phyloP scores from a whole-genome alignment of 1,284 basidiomycete species.

The Prillingera fragicola region DNA sequence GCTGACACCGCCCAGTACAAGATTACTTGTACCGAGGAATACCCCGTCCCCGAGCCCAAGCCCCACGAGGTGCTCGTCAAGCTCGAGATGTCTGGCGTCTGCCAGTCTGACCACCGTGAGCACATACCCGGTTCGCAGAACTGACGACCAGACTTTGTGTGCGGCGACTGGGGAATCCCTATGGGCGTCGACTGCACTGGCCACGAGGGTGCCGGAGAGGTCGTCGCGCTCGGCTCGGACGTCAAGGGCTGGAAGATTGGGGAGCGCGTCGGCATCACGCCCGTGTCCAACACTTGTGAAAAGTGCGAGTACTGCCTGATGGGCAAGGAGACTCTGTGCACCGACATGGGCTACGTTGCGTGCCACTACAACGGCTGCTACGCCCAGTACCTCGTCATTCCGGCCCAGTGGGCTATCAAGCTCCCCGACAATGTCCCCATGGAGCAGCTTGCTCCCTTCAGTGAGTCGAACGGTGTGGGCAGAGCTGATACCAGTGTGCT shows the following conservation, averaged over 20 bases:
- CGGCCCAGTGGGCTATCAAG: conserved; percentile 13
- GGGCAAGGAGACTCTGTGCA: conserved; percentile 16
- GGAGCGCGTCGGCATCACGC: conserved; percentile 15
- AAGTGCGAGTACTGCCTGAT: conserved; percentile 17
- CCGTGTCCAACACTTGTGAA: conserved; percentile 11
- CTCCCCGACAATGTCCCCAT: conserved; percentile 12
- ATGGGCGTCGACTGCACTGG: conserved; percentile 16
- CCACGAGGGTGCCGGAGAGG: conserved; percentile 18
- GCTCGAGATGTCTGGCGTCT: conserved; percentile 16
- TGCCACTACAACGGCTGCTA: conserved; percentile 14
- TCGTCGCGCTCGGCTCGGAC: conserved; percentile 14
- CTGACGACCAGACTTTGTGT: conserved; percentile 9
- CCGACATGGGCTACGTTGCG: conserved; percentile 10
- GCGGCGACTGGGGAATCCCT: conserved; percentile 14
- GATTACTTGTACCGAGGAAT: conserved; percentile 14
- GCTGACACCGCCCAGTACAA: conserved; percentile 13
- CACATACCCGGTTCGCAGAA: not conserved
- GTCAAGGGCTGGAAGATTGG: conserved; percentile 17
- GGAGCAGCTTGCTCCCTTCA: conserved; percentile 19
- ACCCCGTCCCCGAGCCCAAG: conserved; percentile 16
- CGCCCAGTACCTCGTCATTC: conserved; percentile 15
- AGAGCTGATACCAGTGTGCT: too few species aligned
- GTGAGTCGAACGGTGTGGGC: not conserved
- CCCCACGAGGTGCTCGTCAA: conserved; percentile 18
- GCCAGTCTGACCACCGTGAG: conserved; percentile 21